These are phyloP conservation scores for Hypericum perforatum DNA, from an alignment of 345 rosid genomes.

Conservation along the genomic window DNA sequence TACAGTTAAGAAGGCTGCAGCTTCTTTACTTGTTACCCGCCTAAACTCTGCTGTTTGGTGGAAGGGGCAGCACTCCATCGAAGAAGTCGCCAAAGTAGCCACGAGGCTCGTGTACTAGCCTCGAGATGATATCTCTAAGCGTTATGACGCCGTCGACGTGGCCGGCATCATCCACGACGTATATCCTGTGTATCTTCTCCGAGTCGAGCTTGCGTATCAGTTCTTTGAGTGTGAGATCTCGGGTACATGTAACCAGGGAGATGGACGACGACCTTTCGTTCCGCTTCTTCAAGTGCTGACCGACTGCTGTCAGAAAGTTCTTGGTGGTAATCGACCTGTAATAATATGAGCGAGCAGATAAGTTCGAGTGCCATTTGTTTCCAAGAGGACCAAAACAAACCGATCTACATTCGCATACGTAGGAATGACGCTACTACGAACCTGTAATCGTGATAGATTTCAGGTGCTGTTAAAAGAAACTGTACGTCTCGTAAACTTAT, in stretches of 20 bases:
- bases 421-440: constrained; percentile 12
- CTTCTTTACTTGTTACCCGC: neutral
- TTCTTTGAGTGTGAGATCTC: constrained; percentile 51
- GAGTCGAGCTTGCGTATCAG: constrained; percentile 62
- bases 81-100: constrained; percentile 98
- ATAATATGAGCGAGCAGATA: neutral
- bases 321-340: constrained; percentile 77
- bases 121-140: constrained; percentile 77
- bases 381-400: neutral
- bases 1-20: neutral
- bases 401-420: neutral
- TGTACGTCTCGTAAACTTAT: constrained; percentile 88
- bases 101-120: constrained; percentile 87
- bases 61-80: constrained; percentile 76
- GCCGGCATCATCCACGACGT: constrained; percentile 70
- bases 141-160: constrained; percentile 90
- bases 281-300: constrained; percentile 49
- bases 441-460: constrained; percentile 85
- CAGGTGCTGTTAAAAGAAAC: constrained; percentile 83
- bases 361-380: neutral
- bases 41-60: constrained; percentile 64
- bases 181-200: constrained; percentile 61
- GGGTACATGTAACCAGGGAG: constrained; percentile 69
- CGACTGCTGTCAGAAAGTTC: constrained; percentile 61
- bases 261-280: constrained; percentile 35